These are phyloP conservation scores for Osmozyma mogii DNA, from an alignment of 805 yeast genomes.

Conservation along the genomic window DNA sequence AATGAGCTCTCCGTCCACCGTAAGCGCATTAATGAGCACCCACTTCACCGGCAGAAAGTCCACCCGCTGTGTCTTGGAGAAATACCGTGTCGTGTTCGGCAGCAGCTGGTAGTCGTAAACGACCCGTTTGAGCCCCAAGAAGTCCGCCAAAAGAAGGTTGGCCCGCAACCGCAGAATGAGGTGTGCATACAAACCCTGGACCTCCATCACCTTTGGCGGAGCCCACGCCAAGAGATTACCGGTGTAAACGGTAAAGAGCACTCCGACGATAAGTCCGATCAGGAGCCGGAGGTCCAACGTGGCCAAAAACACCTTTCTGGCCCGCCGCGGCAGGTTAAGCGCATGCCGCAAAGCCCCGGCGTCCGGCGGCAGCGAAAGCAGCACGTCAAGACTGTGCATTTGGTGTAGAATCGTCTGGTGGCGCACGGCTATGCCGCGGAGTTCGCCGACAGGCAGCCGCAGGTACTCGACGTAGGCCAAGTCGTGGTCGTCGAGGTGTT, in stretches of 20 bases:
- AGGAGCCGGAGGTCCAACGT: constrained; percentile 44
- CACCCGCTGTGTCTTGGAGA: constrained; percentile 63
- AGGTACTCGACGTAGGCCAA: constrained; percentile 91
- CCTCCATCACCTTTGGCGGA: constrained; percentile 63
- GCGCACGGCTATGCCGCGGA: constrained; percentile 88
- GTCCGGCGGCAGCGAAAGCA: constrained; percentile 59
- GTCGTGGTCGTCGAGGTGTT: constrained; percentile 32
- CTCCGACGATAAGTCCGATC: constrained; percentile 78
- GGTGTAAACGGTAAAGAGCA: constrained; percentile 70
- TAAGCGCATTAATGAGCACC: constrained; percentile 82
- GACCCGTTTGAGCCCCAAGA: constrained; percentile 80
- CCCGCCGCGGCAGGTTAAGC: constrained; percentile 23
- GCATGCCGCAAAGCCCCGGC: constrained; percentile 45
- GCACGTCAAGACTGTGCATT: constrained; percentile 65
- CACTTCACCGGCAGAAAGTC: constrained; percentile 76
- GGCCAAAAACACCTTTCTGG: constrained; percentile 46
- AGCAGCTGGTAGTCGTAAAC: constrained; percentile 87
- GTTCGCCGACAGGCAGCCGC: constrained; percentile 81
- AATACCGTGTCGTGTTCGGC: constrained; percentile 79
- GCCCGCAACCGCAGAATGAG: constrained; percentile 64
- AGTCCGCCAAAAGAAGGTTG: constrained; percentile 74
- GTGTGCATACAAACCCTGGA: constrained; percentile 83
- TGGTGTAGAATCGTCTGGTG: constrained; percentile 86
- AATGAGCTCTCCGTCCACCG: constrained; percentile 89
- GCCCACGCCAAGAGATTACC: constrained; percentile 81